phyloP scores from a whole-genome alignment of 441 rosid genomes.

The Erodium texanum region DNA sequence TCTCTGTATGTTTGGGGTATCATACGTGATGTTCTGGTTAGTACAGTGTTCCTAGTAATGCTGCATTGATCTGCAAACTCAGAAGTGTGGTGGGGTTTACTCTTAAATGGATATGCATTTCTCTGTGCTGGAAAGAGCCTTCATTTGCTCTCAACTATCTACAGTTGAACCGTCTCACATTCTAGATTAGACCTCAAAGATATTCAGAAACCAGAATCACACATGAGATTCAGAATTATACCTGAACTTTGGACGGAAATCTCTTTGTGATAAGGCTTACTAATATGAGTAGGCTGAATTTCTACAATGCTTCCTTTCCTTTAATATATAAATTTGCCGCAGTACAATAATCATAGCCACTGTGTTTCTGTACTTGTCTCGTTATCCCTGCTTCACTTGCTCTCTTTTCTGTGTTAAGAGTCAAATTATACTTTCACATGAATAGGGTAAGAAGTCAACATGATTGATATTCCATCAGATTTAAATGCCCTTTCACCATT shows the following conservation, averaged over 20 bases:
- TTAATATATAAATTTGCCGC: too few species aligned
- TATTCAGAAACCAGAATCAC: background rate
- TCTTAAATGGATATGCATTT: background rate
- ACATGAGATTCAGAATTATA: background rate
- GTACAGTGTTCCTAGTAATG: background rate
- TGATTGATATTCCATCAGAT: too few species aligned
- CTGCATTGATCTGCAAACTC: background rate
- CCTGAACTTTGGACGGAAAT: background rate
- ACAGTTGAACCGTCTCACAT: background rate
- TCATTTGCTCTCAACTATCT: background rate
- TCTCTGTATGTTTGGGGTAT: background rate
- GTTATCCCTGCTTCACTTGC: background rate
- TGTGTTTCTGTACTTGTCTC: background rate
- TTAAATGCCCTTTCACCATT: too few species aligned
- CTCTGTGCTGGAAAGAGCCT: background rate
- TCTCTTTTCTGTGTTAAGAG: background rate
- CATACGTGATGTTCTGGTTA: background rate
- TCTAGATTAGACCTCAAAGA: background rate
- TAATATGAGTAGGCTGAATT: background rate
- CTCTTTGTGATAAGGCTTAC: too few species aligned
- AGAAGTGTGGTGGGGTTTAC: background rate
- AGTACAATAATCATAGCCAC: too few species aligned
- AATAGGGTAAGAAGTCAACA: background rate
- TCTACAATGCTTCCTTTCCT: background rate
- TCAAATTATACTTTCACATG: too few species aligned